Conservation (phyloP, 2,329 filamentous ascomycete species). For the Plenodomus lindquistii region DNA sequence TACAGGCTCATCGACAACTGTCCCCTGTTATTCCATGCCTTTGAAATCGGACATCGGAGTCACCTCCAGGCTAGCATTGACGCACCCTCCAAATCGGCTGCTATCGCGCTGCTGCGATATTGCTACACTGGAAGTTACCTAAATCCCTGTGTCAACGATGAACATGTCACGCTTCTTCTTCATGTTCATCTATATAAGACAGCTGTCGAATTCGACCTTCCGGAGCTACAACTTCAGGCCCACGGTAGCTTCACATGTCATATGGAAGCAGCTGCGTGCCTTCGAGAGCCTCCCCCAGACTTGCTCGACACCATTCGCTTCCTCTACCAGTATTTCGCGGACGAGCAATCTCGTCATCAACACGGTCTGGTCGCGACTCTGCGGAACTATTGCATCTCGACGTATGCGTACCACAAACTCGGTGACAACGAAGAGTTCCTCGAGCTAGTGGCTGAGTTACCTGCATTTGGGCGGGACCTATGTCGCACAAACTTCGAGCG, state of each 20-base stretch:
- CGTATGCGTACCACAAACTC: slow-evolving; percentile 45
- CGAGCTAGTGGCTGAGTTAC: slow-evolving; percentile 40
- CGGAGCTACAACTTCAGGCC: slow-evolving; percentile 44
- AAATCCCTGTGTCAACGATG: slow-evolving; percentile 21
- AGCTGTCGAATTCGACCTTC: slow-evolving; percentile 46
- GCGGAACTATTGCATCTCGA: slow-evolving; percentile 49
- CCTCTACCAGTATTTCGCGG: slow-evolving; percentile 34
- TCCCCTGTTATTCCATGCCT: slow-evolving; percentile 46
- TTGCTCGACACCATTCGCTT: slow-evolving; percentile 47
- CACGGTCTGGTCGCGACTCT: slow-evolving; percentile 44
- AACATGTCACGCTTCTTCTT: slow-evolving; percentile 39
- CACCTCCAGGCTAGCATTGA: slow-evolving; percentile 44
- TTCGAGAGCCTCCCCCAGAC: slow-evolving; percentile 44
- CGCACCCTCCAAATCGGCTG: slow-evolving; percentile 35
- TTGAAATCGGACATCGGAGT: slow-evolving; percentile 42
- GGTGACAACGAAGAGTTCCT: slow-evolving; percentile 43
- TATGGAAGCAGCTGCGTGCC: slow-evolving; percentile 46
- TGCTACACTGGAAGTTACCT: slow-evolving; percentile 49
- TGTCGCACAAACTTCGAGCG: slow-evolving; percentile 44
- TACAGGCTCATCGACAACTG: slow-evolving; percentile 40
- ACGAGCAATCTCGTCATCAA: slow-evolving; percentile 23
- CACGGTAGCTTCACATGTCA: slow-evolving; percentile 46
- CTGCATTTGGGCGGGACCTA: slow-evolving; percentile 48
- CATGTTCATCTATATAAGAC: slow-evolving; percentile 49
- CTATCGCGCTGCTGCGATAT: slow-evolving; percentile 47